Base-by-base conservation (phyloP, 225 moss, liverwort and hornwort species). In the Ulota crispa region DNA sequence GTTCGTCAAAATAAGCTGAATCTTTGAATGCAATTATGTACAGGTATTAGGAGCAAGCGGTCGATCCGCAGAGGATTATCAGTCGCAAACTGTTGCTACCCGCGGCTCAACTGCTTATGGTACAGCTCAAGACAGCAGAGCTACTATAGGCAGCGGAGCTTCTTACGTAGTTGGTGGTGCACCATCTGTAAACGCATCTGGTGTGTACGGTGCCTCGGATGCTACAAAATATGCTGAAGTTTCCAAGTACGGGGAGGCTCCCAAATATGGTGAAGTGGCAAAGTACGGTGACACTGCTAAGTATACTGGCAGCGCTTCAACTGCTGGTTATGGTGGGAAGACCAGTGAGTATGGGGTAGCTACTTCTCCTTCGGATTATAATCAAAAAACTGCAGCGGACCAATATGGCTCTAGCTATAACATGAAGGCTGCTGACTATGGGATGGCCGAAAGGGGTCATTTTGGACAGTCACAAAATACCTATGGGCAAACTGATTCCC, bases 71-170 rank as follows among this genome's bases (percentile, higher is more conserved):
- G 96, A 96, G 52, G 91, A 91, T 39, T 95, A 94, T 60, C 95
- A 95, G 76, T 83, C 90, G 13, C 96, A 96, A 82, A 89, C 89
- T 86, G 92, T 88, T 70, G 92, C 90, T 67, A 93, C 91, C 66
- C 94, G 96, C 47, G 95, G 96, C 60, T 93, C 96, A 75, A 88
- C 91, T 75, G 95, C 93, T 21, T 96, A 96, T 80, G 96, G 95
- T 84, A 84, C 85, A 57, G 89, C 92, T 62, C 92, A 95, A 85
- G 96, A 96, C 64, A 92, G 93, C 74, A 91, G 88, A 73, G 83
- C 88, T 65, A 92, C 89, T 37, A 93, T 96, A 57, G 93, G 91
- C 70, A 95, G 95, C 47, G 96, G 95, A 85, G 91, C 94, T 84
- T 95, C 96, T 3, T 95, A 95, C 68, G 95, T 96, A 45, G 95